Evolutionary conservation across 23 red algal genomes (phyloP), one percentile per base, ranked within the genome.

Genomic region (Pyropia yezoensis): DNA sequence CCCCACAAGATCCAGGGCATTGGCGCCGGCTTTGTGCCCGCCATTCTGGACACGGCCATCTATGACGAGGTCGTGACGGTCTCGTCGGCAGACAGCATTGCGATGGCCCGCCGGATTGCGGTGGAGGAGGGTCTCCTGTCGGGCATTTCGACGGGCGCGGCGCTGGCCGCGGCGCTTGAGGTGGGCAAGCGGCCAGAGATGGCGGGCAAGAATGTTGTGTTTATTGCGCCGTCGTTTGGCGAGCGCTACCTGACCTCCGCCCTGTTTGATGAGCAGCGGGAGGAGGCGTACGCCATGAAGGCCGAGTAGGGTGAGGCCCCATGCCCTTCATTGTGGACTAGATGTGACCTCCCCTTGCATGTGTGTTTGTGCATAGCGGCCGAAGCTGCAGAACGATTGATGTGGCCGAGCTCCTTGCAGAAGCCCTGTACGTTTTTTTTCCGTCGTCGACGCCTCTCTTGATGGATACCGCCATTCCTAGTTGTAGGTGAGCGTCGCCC

Each of bases 1-100:
- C 90, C 90, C 17, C 90, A 95, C 63, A 95, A 95, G 55, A 95
- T 95, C 39, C 90, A 95, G 61, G 90, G 90, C 49, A 95, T 95
- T 51, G 90, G 90, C 63, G 90, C 90, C 32, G 90, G 90, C 6
- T 95, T 95, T 73, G 78, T 95, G 15, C 90, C 90, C 8, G 80
- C 69, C 47, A 78, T 87, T 62, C 63, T 95, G 64, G 82, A 95
- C 75, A 95, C 90, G 7, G 30, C 24, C 29, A 95, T 95, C 18
- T 95, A 95, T 60, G 75, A 95, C 67, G 90, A 95, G 59, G 68
- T 95, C 45, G 66, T 87, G 52, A 74, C 80, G 32, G 90, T 95
- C 19, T 79, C 63, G 25, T 73, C 63, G 29, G 28, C 54, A 7
- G 58, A 84, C 49, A 25, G 82, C 4, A 95, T 95, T 49, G 74